phyloP scores from a whole-genome alignment of 2,329 filamentous ascomycete genomes.

The Trichoderma guizhouense region DNA sequence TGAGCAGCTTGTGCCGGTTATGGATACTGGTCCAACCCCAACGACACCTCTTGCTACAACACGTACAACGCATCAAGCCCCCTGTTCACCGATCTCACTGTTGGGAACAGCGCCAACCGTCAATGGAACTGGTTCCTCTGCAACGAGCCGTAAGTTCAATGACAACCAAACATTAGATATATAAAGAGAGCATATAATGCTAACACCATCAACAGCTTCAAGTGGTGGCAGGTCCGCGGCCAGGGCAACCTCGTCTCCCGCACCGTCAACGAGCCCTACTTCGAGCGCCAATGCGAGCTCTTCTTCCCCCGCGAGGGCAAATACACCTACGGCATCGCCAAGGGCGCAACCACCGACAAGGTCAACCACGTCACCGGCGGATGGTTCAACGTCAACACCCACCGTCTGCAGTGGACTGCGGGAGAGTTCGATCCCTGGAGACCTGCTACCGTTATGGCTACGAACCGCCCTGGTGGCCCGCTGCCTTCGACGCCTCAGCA shows the following conservation, averaged over 20 bases:
- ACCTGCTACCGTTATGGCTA: conserved; percentile 49
- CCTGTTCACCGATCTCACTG: conserved; percentile 47
- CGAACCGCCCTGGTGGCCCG: conserved; percentile 53
- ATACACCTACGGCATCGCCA: conserved; percentile 46
- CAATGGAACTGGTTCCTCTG: conserved; percentile 62
- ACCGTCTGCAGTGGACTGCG: conserved; percentile 56
- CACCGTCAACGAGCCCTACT: conserved; percentile 50
- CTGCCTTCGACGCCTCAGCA: conserved; percentile 43
- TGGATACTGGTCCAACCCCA: conserved; percentile 45
- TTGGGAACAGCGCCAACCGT: conserved; percentile 45
- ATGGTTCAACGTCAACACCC: conserved; percentile 50
- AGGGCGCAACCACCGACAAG: conserved; percentile 43
- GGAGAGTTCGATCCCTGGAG: conserved; percentile 60
- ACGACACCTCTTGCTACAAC: conserved; percentile 25
- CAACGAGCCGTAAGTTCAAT: conserved; percentile 51
- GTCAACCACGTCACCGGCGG: conserved; percentile 54
- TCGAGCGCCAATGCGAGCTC: conserved; percentile 51
- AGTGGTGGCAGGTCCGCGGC: conserved; percentile 39
- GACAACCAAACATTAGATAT: too few relatives aligned
- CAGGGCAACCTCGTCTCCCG: conserved; percentile 50
- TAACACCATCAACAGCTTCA: conserved; percentile 22
- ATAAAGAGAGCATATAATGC: conserved; percentile 24
- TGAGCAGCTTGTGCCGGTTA: conserved; percentile 43
- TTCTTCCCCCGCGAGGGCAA: conserved; percentile 50
- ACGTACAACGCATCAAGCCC: conserved; percentile 32